Evolutionary conservation across 2,329 filamentous ascomycete genomes (phyloP).

Genomic region (Elsinoe fawcettii): DNA sequence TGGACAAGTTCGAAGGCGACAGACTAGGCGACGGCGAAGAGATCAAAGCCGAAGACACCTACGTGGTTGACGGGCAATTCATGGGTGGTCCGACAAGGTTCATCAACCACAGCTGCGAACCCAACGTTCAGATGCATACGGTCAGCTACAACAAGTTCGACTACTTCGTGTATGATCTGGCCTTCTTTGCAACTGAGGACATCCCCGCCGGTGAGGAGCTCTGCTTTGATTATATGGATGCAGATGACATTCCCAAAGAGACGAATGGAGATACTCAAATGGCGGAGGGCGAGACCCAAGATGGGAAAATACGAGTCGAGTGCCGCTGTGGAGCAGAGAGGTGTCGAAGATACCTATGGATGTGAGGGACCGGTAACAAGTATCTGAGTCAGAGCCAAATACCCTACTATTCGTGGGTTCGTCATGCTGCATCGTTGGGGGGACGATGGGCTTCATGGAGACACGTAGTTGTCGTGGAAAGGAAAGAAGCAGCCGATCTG

Average conservation of each 20-base stretch:
- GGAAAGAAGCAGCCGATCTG: too few species aligned
- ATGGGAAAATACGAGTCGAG: constrained; percentile 36
- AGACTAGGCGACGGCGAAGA: not conserved
- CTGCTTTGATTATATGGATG: constrained; percentile 73
- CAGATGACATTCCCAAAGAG: constrained; percentile 42
- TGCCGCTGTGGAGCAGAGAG: constrained; percentile 55
- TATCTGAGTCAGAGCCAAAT: too few species aligned
- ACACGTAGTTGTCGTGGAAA: too few species aligned
- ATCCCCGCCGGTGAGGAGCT: constrained; percentile 61
- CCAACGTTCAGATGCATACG: constrained; percentile 71
- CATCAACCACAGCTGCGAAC: constrained; percentile 75
- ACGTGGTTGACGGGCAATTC: constrained; percentile 59
- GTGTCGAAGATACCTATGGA: constrained; percentile 64
- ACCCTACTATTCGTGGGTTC: too few species aligned
- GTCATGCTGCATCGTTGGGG: too few species aligned
- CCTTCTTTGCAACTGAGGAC: constrained; percentile 63
- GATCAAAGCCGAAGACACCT: constrained; percentile 45
- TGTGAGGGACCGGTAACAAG: constrained; percentile 21
- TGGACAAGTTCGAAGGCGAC: constrained; percentile 62
- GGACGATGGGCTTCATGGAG: too few species aligned
- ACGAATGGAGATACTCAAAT: constrained; percentile 18
- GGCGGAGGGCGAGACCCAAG: constrained; percentile 32
- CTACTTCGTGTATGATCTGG: constrained; percentile 65
- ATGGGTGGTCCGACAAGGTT: constrained; percentile 72
- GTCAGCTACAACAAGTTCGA: constrained; percentile 71